Evolutionary conservation across 805 yeast genomes (phyloP), one percentile per base, ranked within the genome.

Genomic region (Ogataea angusta): DNA sequence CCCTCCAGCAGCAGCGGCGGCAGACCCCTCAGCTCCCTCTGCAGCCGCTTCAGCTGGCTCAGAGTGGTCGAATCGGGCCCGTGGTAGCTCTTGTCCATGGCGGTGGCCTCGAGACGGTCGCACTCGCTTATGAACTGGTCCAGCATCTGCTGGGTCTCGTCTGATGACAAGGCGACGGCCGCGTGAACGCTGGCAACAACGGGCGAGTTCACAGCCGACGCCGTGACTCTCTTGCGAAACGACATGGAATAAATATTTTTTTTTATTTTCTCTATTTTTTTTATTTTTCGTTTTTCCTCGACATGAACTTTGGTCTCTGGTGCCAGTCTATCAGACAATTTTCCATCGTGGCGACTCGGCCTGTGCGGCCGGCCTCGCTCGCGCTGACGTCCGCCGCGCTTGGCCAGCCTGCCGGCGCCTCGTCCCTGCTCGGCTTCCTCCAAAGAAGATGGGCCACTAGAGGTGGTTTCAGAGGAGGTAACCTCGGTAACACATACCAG

Each of bases 401-500:
- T 12, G 53, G 49, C 47, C 49, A 14, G 25, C 35, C 25, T 6
- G 35, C 21, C 4, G 51, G 43, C 27, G 48, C 56, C 23, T 45
- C 53, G 12, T 47, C 52, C 12, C 27, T 51, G 6, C 13, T 46
- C 17, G 42, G 36, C 19, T 53, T 54, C 18, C 10, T 53, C 15
- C 62, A 57, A 38, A 45, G 38, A 39, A 59, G 68, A 52, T 62
- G 66, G 59, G 60, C 63, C 27, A 45, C 57, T 19, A 59, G 62
- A 66, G 96, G 72, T 82, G 90, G 84, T 82, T 86, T 60, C 30
- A 58, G 62, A 66, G 96, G 72, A 82, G 90, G 84, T 82, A 87
- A 60, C 27, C 80, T 96, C 67, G 98, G 99, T 65, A 85, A 87
- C 68, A 87, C 96, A 14, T 91, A 84, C 66, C 97, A 91, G 66